Percentiles rank a stretch among this genome's conserved stretches.
Conservation (phyloP, 108 stramenopile species). For the Seminavis robusta region DNA sequence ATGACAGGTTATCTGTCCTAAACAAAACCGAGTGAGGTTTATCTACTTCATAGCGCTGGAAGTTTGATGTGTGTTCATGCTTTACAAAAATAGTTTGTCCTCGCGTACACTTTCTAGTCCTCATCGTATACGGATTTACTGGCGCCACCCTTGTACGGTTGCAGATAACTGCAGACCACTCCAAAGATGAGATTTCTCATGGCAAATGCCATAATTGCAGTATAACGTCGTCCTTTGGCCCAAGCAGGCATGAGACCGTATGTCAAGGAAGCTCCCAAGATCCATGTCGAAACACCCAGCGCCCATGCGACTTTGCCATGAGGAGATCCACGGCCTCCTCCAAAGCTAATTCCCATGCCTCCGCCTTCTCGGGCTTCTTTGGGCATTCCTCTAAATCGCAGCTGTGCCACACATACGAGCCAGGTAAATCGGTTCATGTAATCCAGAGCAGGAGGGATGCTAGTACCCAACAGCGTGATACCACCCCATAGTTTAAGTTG, state of each 20-base stretch:
- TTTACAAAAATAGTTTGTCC: too few relatives aligned
- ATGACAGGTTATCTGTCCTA: too few relatives aligned
- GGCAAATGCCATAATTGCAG: conserved; percentile 60
- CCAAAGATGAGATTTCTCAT: conserved; percentile 43
- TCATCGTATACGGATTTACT: too few relatives aligned
- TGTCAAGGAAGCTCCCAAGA: conserved; percentile 17
- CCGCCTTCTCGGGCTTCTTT: conserved; percentile 40
- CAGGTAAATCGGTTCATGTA: conserved; percentile 65
- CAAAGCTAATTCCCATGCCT: conserved; percentile 28
- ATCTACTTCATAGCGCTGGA: too few relatives aligned
- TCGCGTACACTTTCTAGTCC: too few relatives aligned
- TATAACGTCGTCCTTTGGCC: conserved; percentile 47
- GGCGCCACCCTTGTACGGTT: conserved; percentile 63
- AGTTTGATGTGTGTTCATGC: too few relatives aligned
- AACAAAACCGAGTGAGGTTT: too few relatives aligned
- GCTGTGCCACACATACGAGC: conserved; percentile 72
- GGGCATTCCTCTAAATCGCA: conserved; percentile 76
- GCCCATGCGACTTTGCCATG: conserved; percentile 53
- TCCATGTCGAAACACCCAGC: conserved; percentile 28
- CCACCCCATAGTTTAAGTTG: conserved; percentile 66
- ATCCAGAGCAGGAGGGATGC: conserved; percentile 57
- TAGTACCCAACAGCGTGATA: conserved; percentile 53
- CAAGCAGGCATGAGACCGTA: conserved; percentile 44
- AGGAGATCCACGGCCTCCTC: conserved; percentile 25
- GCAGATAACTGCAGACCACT: conserved; percentile 34